Evolutionary conservation across 192 early-diverging fungal species (phyloP), one percentile per base, ranked within the genome.

Genomic region (Thoreauomyces humboldtii): DNA sequence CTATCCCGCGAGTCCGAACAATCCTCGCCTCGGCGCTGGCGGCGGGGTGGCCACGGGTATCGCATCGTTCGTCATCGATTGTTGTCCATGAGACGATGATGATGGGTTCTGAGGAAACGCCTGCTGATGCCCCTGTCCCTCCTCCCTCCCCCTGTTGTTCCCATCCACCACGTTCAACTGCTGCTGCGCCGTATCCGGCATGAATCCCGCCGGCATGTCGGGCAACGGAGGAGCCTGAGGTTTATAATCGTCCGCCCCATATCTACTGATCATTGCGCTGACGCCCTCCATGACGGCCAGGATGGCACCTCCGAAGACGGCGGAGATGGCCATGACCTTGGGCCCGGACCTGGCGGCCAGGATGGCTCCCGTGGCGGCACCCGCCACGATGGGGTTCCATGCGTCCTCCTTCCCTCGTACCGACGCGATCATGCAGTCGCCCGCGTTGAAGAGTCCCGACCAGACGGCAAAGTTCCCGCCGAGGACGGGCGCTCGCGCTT

Each of bases 391-490:
- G 11, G 95, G 82, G 77, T 98, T 98, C 96, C 96, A 98, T 19
- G 93, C 89, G 79, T 99, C 98, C 69, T 99, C 98, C 87, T 96
- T 98, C 72, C 93, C 92, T 75, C 98, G 86, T 33, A 98, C 75
- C 53, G 89, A 86, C 65, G 92, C 93, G 54, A 99, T 77, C 42
- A 86, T 88, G 74, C 98, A 99, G 73, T 99, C 98, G 65, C 94
- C 93, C 3, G 96, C 90, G 47, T 93, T 94, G 73, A 98, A 99
- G 65, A 99, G 85, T 45, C 94, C 93, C 67, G 95, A 94, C 98
- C 98, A 99, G 6, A 96, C 96, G 5, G 96, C 98, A 85, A 99
- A 99, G 83, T 96, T 96, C 36, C 98, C 98, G 47, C 93, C 97
- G 42, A 93, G 73, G 24, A 96, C 89, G 35, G 97, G 97, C 12